Base-by-base conservation (phyloP, 2,329 filamentous ascomycete genomes). In the Emmonsiellopsis sp. region DNA sequence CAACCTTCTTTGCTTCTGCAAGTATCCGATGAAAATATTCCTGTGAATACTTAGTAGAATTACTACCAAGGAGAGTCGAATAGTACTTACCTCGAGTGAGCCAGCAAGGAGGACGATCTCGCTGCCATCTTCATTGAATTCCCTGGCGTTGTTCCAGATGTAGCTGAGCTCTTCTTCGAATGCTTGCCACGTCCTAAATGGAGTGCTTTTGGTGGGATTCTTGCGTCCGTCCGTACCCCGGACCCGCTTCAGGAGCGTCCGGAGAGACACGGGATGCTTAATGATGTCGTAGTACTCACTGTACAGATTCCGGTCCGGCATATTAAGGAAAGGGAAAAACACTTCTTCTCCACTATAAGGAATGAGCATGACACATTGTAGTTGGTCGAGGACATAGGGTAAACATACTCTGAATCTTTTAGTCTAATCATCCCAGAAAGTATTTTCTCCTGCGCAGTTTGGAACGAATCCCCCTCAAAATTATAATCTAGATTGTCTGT, bases 81-180 rank as follows among this genome's bases (percentile, higher is more conserved):
- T 54, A 40, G 48, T 43, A 61, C 70, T 51, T 73, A 89, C 88
- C 81, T 94, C 85, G 6, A 96, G 80, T 55, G 93, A 84, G 48
- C 84, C 81, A 0, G 89, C 89, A 56, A 93, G 76, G 20, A 81
- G 76, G 58, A 84, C 89, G 50, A 95, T 91, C 13, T 89, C 86
- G 63, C 91, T 95, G 3, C 86, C 87, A 65, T 95, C 90, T 68
- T 95, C 89, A 61, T 96, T 96, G 75, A 92, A 96, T 55, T 85
- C 85, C 63, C 84, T 86, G 0, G 90, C 89, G 68, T 96, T 96
- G 48, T 79, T 80, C 91, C 91, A 96, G 43, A 96, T 83, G 51
- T 88, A 78, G 62, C 84, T 87, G 10, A 88, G 79, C 63, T 87
- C 87, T 52, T 90, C 84, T 66, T 89, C 89, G 59, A 95, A 89